Evolutionary conservation across 2,329 filamentous ascomycete genomes (phyloP).

Genomic region (Plectosphaerella sp.): DNA sequence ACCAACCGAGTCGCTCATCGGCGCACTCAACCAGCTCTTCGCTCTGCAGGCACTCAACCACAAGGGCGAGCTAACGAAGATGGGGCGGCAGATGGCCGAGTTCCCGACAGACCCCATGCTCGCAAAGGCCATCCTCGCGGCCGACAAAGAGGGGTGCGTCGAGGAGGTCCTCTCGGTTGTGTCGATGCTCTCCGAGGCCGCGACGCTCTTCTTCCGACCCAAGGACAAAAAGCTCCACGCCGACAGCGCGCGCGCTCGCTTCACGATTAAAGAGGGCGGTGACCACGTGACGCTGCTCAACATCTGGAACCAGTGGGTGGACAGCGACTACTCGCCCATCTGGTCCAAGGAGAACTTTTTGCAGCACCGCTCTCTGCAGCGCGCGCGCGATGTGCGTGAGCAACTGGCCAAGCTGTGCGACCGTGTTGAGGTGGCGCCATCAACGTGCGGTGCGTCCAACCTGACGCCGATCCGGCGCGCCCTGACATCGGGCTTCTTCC

Average conservation of each 20-base stretch:
- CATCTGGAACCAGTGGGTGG: slow-evolving; percentile 93
- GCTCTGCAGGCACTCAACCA: slow-evolving; percentile 86
- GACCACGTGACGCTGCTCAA: slow-evolving; percentile 87
- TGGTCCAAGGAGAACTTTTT: slow-evolving; percentile 94
- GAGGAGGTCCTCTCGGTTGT: slow-evolving; percentile 91
- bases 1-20: slow-evolving; percentile 82
- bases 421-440: slow-evolving; percentile 77
- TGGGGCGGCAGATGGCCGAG: slow-evolving; percentile 92
- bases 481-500: slow-evolving; percentile 89
- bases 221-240: slow-evolving; percentile 98
- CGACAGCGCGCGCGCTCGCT: slow-evolving; percentile 82
- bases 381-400: slow-evolving; percentile 86
- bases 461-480: slow-evolving; percentile 79
- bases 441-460: slow-evolving; percentile 65
- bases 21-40: slow-evolving; percentile 85
- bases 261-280: slow-evolving; percentile 85
- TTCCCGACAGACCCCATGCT: slow-evolving; percentile 92
- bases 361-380: slow-evolving; percentile 82
- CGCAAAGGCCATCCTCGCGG: slow-evolving; percentile 81
- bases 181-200: slow-evolving; percentile 88
- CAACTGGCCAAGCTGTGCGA: slow-evolving; percentile 92
- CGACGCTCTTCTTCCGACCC: slow-evolving; percentile 86
- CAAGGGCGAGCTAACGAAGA: slow-evolving; percentile 80
- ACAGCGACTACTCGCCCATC: slow-evolving; percentile 80
- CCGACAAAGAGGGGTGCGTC: slow-evolving; percentile 86